Conservation (phyloP, 2,329 filamentous ascomycete species). For the Penicillium frequentans region DNA sequence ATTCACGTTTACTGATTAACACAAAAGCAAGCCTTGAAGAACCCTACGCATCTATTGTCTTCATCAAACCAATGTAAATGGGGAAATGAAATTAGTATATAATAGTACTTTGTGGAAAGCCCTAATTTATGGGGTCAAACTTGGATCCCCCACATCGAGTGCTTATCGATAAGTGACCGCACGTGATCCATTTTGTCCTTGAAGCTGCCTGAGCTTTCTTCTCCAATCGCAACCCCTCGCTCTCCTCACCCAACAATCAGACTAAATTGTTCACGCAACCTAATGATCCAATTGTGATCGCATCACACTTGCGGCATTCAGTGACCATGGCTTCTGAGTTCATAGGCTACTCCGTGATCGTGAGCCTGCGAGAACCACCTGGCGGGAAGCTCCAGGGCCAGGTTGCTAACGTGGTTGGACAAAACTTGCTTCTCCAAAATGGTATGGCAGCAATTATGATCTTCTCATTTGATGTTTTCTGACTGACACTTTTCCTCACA, state of each 20-base stretch:
- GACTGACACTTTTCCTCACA: slow-evolving; percentile 35
- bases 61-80: background rate
- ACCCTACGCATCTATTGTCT: background rate
- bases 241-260: background rate
- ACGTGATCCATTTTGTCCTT: slow-evolving; percentile 21
- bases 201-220: slow-evolving; percentile 22
- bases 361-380: slow-evolving; percentile 67
- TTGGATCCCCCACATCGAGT: slow-evolving; percentile 1
- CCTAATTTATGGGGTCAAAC: background rate
- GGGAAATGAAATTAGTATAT: background rate
- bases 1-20: background rate
- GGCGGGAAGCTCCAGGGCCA: slow-evolving; percentile 67
- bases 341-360: slow-evolving; percentile 72
- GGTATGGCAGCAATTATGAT: slow-evolving; percentile 51
- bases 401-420: slow-evolving; percentile 68
- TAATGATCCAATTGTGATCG: slow-evolving; percentile 3
- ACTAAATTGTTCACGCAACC: background rate
- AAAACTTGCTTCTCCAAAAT: slow-evolving; percentile 69
- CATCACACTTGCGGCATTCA: background rate
- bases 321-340: slow-evolving; percentile 66
- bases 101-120: background rate
- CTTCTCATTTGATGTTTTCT: background rate
- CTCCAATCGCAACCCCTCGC: slow-evolving; percentile 8
- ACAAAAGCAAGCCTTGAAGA: background rate
- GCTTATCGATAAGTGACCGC: slow-evolving; percentile 27